Evolutionary conservation across 2,329 filamentous ascomycete species (phyloP), one percentile per base, ranked within the genome.

Genomic region (Podosphaera xanthii): DNA sequence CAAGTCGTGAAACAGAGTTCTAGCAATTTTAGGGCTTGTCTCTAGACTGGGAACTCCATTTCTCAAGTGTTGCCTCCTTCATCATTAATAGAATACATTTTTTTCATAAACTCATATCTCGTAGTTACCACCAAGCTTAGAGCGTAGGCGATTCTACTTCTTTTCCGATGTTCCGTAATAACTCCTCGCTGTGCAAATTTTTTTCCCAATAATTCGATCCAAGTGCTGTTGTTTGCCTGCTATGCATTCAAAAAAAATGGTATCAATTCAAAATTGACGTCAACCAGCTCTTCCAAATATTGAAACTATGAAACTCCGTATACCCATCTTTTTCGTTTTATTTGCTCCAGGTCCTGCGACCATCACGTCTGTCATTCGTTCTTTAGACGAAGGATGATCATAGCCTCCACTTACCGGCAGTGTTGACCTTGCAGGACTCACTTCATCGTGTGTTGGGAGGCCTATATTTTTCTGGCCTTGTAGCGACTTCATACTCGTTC

Each of bases 221-320:
- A 54, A 54, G 49, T n/a, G 36, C 30, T 14, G 34, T 35, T 34
- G 7, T 54, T 9, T 54, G 2, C 46, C 46, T 40, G 36, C 10
- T 4, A 50, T 22, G 46, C 30, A 50, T 50, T 46, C 10, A 46
- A n/a, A 22, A 31, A 22, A 22, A 22, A 50, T 12, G 46, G 8
- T 50, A 22, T 50, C n/a, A 7, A 22, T 50, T 31, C 46, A 22
- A 22, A 30, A 38, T 57, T 61, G 44, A 12, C 9, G 22, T 49
- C 54, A 58, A 35, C 59, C 54, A 49, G 58, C 58, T 44, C 60
- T 69, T 10, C 71, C 69, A 64, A 77, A 76, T 8, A 77, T 64
- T 2, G 68, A 69, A 2, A 73, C 69, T 40, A 76, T 72, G 52
- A 77, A 76, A 63, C 75, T 77, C 62, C 71, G 72, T 56, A 70